These are phyloP conservation scores for Gypsophila paniculata DNA, from an alignment of 179 eudicot species.

Conservation along the genomic window DNA sequence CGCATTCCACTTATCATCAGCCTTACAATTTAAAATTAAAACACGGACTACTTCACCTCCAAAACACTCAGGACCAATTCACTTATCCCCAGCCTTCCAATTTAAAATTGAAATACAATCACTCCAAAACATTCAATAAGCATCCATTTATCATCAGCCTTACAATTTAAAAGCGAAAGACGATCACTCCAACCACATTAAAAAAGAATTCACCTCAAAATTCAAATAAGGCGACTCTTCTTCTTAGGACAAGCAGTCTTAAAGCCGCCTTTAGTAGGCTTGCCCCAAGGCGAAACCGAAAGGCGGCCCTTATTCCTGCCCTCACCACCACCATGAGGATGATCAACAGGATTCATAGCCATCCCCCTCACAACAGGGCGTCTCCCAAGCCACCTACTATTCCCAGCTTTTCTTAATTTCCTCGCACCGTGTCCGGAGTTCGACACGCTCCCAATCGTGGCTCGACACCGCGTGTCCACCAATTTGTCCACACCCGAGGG, in stretches of 20 bases:
- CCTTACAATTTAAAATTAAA: no score
- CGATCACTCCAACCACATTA: no score
- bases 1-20: no score
- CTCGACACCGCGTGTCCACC: constrained; percentile 57
- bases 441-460: constrained; percentile 57
- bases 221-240: constrained; percentile 36
- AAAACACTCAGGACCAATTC: no score
- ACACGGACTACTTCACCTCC: no score
- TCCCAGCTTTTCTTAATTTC: constrained; percentile 71
- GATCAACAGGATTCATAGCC: constrained; percentile 87
- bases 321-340: constrained; percentile 92
- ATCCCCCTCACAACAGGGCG: constrained; percentile 74
- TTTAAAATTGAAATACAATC: no score
- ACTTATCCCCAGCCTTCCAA: no score
- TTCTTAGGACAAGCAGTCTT: constrained; percentile 63
- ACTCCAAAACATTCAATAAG: no score
- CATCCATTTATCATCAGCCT: no score
- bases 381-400: constrained; percentile 66
- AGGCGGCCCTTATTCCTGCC: constrained; percentile 63
- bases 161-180: no score
- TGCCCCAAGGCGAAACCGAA: constrained; percentile 70
- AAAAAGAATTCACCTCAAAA: no score
- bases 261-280: constrained; percentile 71
- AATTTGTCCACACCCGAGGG: constrained; percentile 58
- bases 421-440: constrained; percentile 51